Base-by-base conservation (phyloP, 2,329 filamentous ascomycete genomes). In the Alternaria sp. region DNA sequence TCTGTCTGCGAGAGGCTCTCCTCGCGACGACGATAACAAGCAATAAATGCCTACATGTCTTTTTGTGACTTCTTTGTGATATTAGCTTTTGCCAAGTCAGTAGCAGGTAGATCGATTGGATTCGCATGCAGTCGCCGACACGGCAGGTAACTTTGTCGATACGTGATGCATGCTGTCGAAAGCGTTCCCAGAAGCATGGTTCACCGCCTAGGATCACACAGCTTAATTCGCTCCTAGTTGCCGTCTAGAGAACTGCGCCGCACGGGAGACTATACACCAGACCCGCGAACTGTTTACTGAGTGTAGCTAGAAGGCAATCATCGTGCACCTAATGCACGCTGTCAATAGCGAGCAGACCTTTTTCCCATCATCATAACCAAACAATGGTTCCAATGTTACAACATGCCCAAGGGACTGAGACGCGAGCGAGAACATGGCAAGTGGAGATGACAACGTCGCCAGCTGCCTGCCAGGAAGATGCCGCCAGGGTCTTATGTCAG, bases 161-260 rank as follows among this genome's bases (percentile, higher is more conserved):
- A 50, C 53, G 53, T 30, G 20, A 56, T 38, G 57, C 25, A 36
- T 43, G 18, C 36, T 41, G 54, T 49, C 34, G 46, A 57, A 46
- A 49, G 48, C 49, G 27, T 49, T 64, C 66, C 68, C 69, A 58
- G 57, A 41, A 44, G 59, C 38, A 57, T 58, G 70, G 67, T 71
- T 64, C 70, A 57, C 51, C 28, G 62, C 62, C 59, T 62, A 54
- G 55, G 63, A 64, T 64, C 53, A 57, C 41, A 43, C 59, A 60
- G 34, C 53, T 62, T 59, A 51, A 51, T 64, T 64, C 59, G 56
- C 50, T 59, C 60, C 62, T 70, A 66, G 68, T 56, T 65, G 66
- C 71, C 60, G 68, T 64, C 50, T 59, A 36, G 46, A 55, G 34
- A 48, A 56, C 48, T 50, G 45, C 51, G 52, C 50, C 34, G 54